Base-by-base conservation (phyloP, 805 yeast genomes). In the Blastobotrys chiropterorum region DNA sequence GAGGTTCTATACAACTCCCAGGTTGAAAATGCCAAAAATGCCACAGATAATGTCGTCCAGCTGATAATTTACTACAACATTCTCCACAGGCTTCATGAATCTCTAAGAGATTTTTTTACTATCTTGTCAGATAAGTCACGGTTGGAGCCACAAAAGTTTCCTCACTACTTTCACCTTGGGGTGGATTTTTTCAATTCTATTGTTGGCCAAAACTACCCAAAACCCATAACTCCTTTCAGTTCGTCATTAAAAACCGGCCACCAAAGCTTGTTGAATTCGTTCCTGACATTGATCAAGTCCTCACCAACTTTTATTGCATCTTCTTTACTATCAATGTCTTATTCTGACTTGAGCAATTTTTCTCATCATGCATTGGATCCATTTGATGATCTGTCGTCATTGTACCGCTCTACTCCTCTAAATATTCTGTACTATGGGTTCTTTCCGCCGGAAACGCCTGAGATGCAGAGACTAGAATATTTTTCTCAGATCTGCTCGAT, bases 251-350 rank as follows among this genome's bases (percentile, higher is more conserved):
- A 57, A 26, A 61, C 65, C 57, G 61, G 58, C 14, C 63, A 62
- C 47, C 52, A 67, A 1, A 63, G 61, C 42, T 53, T 66, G 14
- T 54, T 67, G 42, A 66, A 62, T 53, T 62, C 68, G 8, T 66
- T 67, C 46, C 50, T 67, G 52, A 63, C 68, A 6, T 53, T 66
- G 39, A 53, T 67, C 30, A 60, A 68, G 38, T 59, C 69, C 1
- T 63, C 70, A 2, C 70, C 71, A 0, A 62, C 64, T n/a, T 67
- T 67, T 44, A 53, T 67, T 8, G 64, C 67, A 15, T 55, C 64
- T 5, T 60, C 66, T 2, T 49, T 64, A 13, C 44, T 57, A 2
- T 58, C 59, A n/a, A 45, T 67, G 54, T 44, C 58, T 1, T 38
- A 49, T 2, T 16, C 48, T 2, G 67, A 63, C 22, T 47, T 62